Conservation (phyloP, 2,329 filamentous ascomycete genomes). For the Sphaerulina musiva region DNA sequence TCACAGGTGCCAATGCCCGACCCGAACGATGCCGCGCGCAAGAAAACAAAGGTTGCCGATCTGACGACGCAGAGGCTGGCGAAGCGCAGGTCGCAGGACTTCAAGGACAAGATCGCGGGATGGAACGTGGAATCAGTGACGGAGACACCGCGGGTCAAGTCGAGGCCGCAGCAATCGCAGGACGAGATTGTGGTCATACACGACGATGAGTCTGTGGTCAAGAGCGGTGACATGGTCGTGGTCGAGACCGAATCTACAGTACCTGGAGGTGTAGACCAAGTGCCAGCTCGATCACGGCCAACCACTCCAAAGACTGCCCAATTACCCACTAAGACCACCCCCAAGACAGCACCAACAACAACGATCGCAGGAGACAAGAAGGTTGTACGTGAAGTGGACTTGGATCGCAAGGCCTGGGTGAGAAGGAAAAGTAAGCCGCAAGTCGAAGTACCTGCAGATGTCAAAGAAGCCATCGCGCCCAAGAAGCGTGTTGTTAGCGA, state of each 20-base stretch:
- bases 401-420: slow-evolving; percentile 33
- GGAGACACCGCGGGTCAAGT: background rate
- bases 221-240: slow-evolving; percentile 17
- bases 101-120: slow-evolving; percentile 30
- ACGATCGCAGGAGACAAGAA: slow-evolving; percentile 15
- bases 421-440: slow-evolving; percentile 31
- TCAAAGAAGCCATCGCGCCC: slow-evolving; percentile 56
- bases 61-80: slow-evolving; percentile 25
- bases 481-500: slow-evolving; percentile 92
- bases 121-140: slow-evolving; percentile 24
- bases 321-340: slow-evolving; percentile 5
- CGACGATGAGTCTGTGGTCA: slow-evolving; percentile 9
- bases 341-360: slow-evolving; percentile 3
- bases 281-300: background rate
- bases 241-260: slow-evolving; percentile 18
- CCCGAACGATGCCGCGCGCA: slow-evolving; percentile 20
- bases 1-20: slow-evolving; percentile 28
- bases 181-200: slow-evolving; percentile 26
- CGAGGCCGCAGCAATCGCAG: slow-evolving; percentile 18
- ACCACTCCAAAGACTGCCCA: slow-evolving; percentile 6
- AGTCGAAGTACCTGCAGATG: slow-evolving; percentile 40
- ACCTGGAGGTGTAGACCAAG: slow-evolving; percentile 9
- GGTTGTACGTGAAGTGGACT: slow-evolving; percentile 28
- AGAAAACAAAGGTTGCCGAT: slow-evolving; percentile 25
- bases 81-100: slow-evolving; percentile 30